These are phyloP conservation scores for Verticillium klebahnii DNA, from an alignment of 2,329 filamentous ascomycete genomes.

Conservation along the genomic window DNA sequence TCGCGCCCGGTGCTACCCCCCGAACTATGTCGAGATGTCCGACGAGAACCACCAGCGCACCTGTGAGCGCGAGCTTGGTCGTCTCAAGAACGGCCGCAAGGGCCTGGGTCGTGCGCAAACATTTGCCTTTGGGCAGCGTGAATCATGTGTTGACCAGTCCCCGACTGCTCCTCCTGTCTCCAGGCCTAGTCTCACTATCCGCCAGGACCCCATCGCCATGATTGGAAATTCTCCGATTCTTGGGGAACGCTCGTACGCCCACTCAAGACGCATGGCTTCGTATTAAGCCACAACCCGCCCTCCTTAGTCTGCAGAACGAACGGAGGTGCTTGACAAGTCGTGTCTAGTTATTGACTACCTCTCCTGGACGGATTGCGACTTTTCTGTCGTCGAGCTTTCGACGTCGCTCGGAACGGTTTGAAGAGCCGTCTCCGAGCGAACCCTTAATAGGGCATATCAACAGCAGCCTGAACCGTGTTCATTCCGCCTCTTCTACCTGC, in stretches of 20 bases:
- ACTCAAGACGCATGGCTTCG: constrained; percentile 59
- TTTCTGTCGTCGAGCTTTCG: background rate
- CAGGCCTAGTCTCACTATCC: constrained; percentile 21
- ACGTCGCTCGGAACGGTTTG: background rate
- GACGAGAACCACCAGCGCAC: constrained; percentile 86
- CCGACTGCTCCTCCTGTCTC: constrained; percentile 48
- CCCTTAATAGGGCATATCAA: constrained; percentile 12
- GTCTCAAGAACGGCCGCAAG: constrained; percentile 78
- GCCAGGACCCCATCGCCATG: constrained; percentile 35
- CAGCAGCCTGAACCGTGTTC: constrained; percentile 13
- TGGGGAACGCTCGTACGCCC: constrained; percentile 40
- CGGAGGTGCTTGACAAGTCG: background rate
- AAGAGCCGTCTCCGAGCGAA: background rate
- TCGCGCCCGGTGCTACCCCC: constrained; percentile 78
- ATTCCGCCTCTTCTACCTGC: constrained; percentile 12
- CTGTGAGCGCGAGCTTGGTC: constrained; percentile 91
- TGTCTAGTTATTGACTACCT: too few species aligned
- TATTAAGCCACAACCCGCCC: constrained; percentile 39
- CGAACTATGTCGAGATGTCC: constrained; percentile 96
- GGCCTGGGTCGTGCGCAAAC: constrained; percentile 86
- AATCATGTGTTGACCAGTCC: constrained; percentile 51
- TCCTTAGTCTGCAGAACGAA: background rate
- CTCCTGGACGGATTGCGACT: background rate
- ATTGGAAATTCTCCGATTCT: constrained; percentile 39
- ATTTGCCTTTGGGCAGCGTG: constrained; percentile 84